Conservation (phyloP, 495 filamentous ascomycete genomes). For the Hypoxylon perforatum region DNA sequence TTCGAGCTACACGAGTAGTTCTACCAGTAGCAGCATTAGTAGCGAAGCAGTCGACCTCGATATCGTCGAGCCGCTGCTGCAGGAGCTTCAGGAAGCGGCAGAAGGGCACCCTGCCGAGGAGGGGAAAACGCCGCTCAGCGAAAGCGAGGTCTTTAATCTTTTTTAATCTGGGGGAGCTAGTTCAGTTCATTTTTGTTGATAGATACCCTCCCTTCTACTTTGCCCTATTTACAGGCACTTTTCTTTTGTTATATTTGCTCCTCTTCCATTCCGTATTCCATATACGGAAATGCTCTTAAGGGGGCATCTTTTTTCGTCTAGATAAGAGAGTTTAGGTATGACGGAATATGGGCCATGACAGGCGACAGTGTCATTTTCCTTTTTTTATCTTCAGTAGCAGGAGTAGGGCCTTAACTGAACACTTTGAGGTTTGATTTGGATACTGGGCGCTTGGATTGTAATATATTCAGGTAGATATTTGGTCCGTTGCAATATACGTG, state of each 20-base stretch:
- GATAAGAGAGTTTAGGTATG: too few relatives aligned
- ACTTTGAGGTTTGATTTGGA: too few relatives aligned
- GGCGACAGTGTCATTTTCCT: too few relatives aligned
- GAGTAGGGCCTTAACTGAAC: too few relatives aligned
- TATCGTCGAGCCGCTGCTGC: slow-evolving; percentile 38
- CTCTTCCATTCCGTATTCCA: not conserved
- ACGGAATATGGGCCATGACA: too few relatives aligned
- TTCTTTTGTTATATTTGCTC: not conserved
- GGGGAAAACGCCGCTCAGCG: slow-evolving; percentile 4
- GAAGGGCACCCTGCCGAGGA: not conserved
- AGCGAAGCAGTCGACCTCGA: slow-evolving; percentile 12
- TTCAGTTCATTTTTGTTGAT: not conserved
- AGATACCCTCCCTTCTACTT: slow-evolving; percentile 29
- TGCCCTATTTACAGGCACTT: not conserved
- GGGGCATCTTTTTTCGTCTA: too few relatives aligned
- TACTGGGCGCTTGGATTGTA: too few relatives aligned
- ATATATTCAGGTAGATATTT: too few relatives aligned
- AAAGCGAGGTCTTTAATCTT: slow-evolving; percentile 36
- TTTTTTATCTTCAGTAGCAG: too few relatives aligned
- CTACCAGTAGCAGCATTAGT: slow-evolving; percentile 11
- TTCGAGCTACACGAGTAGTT: slow-evolving; percentile 1
- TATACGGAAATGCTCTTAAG: not conserved
- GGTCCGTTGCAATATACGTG: too few relatives aligned
- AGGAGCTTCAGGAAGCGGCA: slow-evolving; percentile 32
- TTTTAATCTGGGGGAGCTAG: slow-evolving; percentile 14